Base-by-base conservation (phyloP, 495 filamentous ascomycete genomes). In the Tuber calosporum region DNA sequence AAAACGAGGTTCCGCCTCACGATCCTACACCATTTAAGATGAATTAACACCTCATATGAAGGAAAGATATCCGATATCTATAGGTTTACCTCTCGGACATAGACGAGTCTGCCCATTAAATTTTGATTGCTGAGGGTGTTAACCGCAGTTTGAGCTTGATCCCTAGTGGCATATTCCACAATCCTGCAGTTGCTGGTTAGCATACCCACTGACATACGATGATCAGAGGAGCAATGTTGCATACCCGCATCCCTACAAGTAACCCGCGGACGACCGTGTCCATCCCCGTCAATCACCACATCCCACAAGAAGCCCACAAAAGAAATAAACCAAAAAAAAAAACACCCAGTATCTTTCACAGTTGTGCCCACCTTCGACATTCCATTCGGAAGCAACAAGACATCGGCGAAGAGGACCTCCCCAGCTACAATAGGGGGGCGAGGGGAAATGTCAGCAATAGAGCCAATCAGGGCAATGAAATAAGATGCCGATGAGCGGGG, bases 311-410 rank as follows among this genome's bases (percentile, higher is more conserved):
- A 87, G 86, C 84, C 86, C 87, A 86, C 87, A 86, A 87, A 87
- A 86, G 85, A 85, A 85, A 89, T 86, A 87, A 87, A 84, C 87
- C 85, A 87, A 84, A 62, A 58, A 39, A 39, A 39, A 40, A 62
- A 88, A 87, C 90, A 89, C 88, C 90, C 90, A 93, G 89, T 92
- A 89, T 88, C 89, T 88, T 90, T 93, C 88, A 89, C 88, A 82
- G 88, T 93, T 92, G 90, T 89, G 92, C 93, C 93, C 93, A 97
- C 95, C 96, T 99, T 99, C 92, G 94, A 97, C 95, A 99, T 99
- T 93, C 95, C 95, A 89, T 99, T 99, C 83, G 96, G 96, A 93
- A 99, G 93, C 84, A 97, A 88, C 84, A 99, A 91, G 82, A 99
- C 94, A 88, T 99, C 95, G 89, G 95, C 95, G 86, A 96, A 99